phyloP scores from a whole-genome alignment of 163 green algal genomes.

The Scenedesmus sp. region DNA sequence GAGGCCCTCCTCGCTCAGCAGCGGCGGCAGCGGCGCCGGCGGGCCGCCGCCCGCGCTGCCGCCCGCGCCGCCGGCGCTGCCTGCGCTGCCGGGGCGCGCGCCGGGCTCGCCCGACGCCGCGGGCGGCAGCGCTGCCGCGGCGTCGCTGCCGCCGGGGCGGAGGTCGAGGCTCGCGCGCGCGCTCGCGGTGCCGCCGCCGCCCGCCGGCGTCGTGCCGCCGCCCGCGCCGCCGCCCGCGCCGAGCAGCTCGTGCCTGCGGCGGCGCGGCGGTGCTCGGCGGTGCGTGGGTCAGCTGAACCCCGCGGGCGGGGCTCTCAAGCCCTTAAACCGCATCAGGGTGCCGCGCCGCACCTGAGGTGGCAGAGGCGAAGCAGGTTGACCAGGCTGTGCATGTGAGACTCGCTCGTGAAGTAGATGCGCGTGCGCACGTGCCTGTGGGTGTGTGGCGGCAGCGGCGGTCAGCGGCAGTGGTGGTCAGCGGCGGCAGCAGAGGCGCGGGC shows the following conservation, averaged over 20 bases:
- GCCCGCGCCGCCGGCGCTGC: background rate
- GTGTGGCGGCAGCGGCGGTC: background rate
- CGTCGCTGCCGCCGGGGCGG: too few species aligned
- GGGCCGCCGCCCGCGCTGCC: background rate
- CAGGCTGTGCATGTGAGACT: slow-evolving; percentile 97
- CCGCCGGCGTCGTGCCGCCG: too few species aligned
- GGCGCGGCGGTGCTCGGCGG: too few species aligned
- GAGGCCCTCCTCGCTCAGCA: slow-evolving; percentile 18
- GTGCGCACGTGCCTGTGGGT: slow-evolving; percentile 88
- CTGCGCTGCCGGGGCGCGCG: background rate
- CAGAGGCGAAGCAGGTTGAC: slow-evolving; percentile 92
- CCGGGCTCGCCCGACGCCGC: slow-evolving; percentile 7
- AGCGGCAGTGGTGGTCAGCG: background rate
- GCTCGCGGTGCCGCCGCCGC: slow-evolving; percentile 28
- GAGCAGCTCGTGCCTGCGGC: background rate
- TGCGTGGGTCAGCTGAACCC: background rate
- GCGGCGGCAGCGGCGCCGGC: background rate
- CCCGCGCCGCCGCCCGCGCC: too few species aligned
- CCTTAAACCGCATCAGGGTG: background rate
- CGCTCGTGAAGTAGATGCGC: slow-evolving; percentile 98
- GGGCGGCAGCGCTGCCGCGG: background rate
- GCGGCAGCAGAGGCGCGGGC: background rate
- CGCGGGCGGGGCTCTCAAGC: background rate
- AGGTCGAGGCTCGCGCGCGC: background rate
- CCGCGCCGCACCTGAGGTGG: slow-evolving; percentile 44